phyloP scores from a whole-genome alignment of 192 early-diverging fungal genomes.

The Mortierella claussenii region DNA sequence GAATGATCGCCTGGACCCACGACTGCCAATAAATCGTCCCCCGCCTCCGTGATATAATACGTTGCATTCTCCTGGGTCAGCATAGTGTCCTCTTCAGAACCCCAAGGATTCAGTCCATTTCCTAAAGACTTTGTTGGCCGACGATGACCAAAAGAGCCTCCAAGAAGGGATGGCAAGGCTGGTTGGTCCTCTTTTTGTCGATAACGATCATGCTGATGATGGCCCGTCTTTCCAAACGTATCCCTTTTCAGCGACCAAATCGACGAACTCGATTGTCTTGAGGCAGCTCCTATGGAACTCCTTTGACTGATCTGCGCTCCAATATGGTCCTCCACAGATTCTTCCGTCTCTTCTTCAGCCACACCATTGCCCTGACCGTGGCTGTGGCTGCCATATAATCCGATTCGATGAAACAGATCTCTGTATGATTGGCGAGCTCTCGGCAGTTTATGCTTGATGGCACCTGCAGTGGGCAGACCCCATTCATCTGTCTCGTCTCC shows the following conservation, averaged over 20 bases:
- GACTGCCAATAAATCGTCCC: too few relatives aligned
- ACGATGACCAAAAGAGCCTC: neutral
- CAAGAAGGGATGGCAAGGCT: too few relatives aligned
- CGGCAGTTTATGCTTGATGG: neutral
- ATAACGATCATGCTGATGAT: neutral
- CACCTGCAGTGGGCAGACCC: neutral
- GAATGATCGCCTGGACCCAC: neutral
- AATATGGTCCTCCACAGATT: conserved; percentile 11
- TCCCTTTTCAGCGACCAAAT: conserved; percentile 16
- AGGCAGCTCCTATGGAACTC: too few relatives aligned
- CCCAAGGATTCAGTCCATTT: conserved; percentile 8
- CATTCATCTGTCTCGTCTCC: neutral
- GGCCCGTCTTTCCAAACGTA: conserved; percentile 17
- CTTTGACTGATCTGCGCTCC: conserved; percentile 12
- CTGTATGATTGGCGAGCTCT: neutral
- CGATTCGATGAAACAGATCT: conserved; percentile 12
- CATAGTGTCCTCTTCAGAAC: conserved; percentile 28
- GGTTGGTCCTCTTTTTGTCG: neutral
- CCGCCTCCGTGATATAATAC: too few relatives aligned
- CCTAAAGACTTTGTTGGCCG: conserved; percentile 1
- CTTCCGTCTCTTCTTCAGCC: neutral
- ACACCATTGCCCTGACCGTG: neutral
- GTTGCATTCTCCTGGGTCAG: conserved; percentile 9
- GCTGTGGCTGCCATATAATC: neutral
- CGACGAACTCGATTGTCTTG: neutral